These are phyloP conservation scores for Crotalaria pallida DNA, from an alignment of 306 rosid genomes.

Conservation along the genomic window DNA sequence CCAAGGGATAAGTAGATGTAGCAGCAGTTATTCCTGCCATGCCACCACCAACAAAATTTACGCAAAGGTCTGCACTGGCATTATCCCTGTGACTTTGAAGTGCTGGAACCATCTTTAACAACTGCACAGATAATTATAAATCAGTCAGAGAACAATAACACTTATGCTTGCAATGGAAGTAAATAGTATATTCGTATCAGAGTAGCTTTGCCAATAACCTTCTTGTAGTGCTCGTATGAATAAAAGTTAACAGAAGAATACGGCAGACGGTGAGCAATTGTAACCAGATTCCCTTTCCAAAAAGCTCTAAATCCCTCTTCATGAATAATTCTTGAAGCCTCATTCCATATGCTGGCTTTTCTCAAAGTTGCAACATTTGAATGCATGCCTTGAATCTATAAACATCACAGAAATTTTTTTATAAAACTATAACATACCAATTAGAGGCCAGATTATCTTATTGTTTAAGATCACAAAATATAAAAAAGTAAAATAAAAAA, in stretches of 20 bases:
- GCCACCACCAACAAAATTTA: constrained; percentile 87
- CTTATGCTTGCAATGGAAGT: not conserved
- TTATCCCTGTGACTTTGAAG: constrained; percentile 43
- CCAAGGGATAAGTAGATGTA: constrained; percentile 84
- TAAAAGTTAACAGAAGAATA: constrained; percentile 91
- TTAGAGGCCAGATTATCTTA: not conserved
- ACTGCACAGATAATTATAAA: constrained; percentile 34
- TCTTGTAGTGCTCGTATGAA: constrained; percentile 85
- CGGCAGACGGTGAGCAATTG: constrained; percentile 93
- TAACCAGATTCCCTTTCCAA: constrained; percentile 97
- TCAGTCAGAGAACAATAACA: not conserved
- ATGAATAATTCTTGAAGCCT: constrained; percentile 79
- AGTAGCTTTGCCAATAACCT: constrained; percentile 33
- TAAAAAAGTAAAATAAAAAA: too few relatives aligned
- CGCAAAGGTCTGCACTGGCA: constrained; percentile 53
- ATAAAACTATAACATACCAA: not conserved
- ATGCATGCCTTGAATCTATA: constrained; percentile 95
- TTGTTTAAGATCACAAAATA: not conserved
- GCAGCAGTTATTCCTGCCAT: constrained; percentile 95
- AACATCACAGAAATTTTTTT: not conserved
- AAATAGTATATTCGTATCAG: not conserved
- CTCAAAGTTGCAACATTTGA: constrained; percentile 72
- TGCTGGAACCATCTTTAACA: constrained; percentile 49
- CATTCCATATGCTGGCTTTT: constrained; percentile 80
- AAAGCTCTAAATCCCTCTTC: constrained; percentile 96